A percentile compares a stretch with the other conserved stretches of the same genome.
Conservation (phyloP, 2,329 filamentous ascomycete species). For the Phaeosphaeria sp. region DNA sequence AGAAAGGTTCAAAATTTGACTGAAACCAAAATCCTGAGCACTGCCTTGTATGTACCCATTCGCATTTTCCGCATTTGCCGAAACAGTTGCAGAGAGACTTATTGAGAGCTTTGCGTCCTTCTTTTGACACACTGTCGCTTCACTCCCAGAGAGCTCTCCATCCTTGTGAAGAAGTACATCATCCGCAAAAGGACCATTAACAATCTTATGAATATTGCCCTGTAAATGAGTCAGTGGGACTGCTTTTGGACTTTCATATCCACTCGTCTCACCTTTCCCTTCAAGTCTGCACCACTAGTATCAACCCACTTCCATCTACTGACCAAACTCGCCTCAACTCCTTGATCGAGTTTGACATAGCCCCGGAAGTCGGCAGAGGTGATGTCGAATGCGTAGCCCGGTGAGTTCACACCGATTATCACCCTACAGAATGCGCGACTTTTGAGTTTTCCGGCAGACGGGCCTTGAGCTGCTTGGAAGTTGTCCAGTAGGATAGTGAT, state of each 20-base stretch:
- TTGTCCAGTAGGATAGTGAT: constrained; percentile 35
- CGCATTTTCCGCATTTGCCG: constrained; percentile 9
- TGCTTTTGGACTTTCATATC: neutral
- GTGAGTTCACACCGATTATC: constrained; percentile 23
- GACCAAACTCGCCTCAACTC: constrained; percentile 31
- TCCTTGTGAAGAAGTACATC: constrained; percentile 35
- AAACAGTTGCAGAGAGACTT: constrained; percentile 28
- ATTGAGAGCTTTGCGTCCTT: constrained; percentile 30
- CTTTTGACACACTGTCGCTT: constrained; percentile 30
- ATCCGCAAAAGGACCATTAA: constrained; percentile 26
- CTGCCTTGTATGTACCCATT: constrained; percentile 22
- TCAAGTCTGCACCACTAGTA: constrained; percentile 24
- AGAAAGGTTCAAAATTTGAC: constrained; percentile 28
- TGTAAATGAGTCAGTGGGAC: constrained; percentile 3
- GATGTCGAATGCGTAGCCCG: constrained; percentile 29
- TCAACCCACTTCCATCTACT: constrained; percentile 40
- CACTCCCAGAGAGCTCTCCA: constrained; percentile 26
- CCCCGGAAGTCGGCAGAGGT: constrained; percentile 24
- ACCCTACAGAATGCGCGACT: constrained; percentile 34
- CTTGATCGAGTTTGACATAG: constrained; percentile 13
- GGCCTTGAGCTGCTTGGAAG: constrained; percentile 34
- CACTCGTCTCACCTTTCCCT: constrained; percentile 27
- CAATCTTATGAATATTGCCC: constrained; percentile 33
- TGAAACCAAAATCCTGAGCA: constrained; percentile 22
- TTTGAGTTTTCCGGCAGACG: constrained; percentile 18